Evolutionary conservation across 176 grass and related monocot species (phyloP), one percentile per base, ranked within the genome.

Genomic region (Phragmites australis): DNA sequence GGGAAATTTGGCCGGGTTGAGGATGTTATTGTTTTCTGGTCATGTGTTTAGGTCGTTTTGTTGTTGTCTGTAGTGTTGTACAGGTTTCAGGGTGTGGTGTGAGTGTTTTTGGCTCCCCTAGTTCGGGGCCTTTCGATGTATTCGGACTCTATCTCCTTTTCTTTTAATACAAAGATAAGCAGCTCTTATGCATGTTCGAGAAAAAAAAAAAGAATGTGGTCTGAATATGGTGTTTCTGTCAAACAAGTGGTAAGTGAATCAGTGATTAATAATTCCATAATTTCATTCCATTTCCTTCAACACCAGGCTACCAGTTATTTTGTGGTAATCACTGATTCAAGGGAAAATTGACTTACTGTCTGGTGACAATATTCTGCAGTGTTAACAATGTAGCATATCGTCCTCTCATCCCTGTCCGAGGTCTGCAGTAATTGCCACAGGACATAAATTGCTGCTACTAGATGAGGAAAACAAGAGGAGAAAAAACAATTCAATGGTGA

Each of bases 331-430:
- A 69, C 52, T 68, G 54, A n/a, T 63, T 70, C 23, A 47, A 78
- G 57, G 22, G 32, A 69, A 64, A 87, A 49, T 30, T 60, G 82
- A 84, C 88, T 84, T 85, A 99, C 96, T 37, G 96, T 99, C 66
- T 93, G 93, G 68, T 99, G 96, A 80, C 96, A 99, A 82, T 99
- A 99, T 78, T 99, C 96, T 59, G 96, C 93, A 56, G 96, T 99
- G 69, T 95, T 99, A 48, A 99, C 90, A 18, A 95, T 95, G 56
- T 99, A 93, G 75, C 96, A 99, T 90, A 99, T 99, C 87, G 93
- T 95, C 86, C 93, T 95, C 84, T 95, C 93, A 26, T 99, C 93
- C 82, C 90, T 89, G 68, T 99, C 93, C 2, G 96, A 99, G 72
- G 88, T 99, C 96, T 99, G 92, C 74, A 99, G 21, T 65, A 45